Percentiles rank a stretch among this genome's conserved stretches.
Evolutionary conservation across 345 rosid genomes (phyloP).

Genomic region (Eucalyptus globulus): DNA sequence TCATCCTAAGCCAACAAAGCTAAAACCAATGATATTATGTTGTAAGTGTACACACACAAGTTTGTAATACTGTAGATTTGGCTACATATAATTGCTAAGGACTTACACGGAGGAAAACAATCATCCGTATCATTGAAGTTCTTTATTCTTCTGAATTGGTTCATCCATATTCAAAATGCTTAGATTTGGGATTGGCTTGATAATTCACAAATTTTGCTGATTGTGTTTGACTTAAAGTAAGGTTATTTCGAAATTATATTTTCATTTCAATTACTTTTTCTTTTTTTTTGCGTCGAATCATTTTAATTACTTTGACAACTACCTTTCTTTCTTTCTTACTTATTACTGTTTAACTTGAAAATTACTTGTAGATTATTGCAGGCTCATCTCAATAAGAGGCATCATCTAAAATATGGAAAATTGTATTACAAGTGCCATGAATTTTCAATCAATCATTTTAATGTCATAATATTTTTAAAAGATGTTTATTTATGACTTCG

Average conservation of each 20-base stretch:
- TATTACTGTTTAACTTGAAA: background rate
- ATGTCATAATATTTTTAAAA: background rate
- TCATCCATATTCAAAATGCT: background rate
- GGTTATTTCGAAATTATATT: too few species aligned
- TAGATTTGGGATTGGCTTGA: background rate
- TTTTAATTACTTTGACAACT: background rate
- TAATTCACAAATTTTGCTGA: background rate
- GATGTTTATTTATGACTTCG: background rate
- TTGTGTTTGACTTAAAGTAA: background rate
- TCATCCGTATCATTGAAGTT: background rate
- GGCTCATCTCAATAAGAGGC: background rate
- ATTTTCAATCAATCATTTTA: background rate
- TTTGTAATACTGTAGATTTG: background rate
- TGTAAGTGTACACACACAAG: background rate
- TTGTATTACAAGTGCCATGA: background rate
- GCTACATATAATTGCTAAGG: background rate
- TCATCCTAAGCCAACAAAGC: background rate
- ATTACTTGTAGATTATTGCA: background rate
- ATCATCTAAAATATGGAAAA: background rate
- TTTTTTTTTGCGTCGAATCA: background rate
- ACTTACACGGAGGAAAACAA: background rate
- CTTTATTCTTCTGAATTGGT: background rate
- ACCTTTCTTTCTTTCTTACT: background rate
- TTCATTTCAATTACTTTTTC: background rate
- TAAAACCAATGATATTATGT: background rate